Conservation (phyloP, 805 yeast genomes). For the Suhomyces vadensis region DNA sequence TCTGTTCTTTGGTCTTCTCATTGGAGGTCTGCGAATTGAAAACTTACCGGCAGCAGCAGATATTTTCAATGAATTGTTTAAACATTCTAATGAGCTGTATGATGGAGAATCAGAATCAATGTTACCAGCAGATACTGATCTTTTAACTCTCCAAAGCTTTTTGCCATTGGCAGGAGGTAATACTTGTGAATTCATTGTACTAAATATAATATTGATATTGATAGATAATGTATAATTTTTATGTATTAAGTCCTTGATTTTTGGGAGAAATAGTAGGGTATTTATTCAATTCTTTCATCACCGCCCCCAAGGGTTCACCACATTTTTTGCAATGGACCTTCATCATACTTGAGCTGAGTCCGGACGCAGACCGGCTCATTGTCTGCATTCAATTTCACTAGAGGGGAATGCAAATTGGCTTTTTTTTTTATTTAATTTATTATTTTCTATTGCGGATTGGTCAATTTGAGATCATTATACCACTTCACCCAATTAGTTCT, state of each 20-base stretch:
- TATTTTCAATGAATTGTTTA: conserved; percentile 43
- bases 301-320: neutral
- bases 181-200: conserved; percentile 6
- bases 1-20: conserved; percentile 44
- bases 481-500: conserved; percentile 5
- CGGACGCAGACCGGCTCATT: neutral
- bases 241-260: no score
- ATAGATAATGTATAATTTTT: neutral
- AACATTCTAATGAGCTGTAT: conserved; percentile 36
- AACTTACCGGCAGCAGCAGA: conserved; percentile 40
- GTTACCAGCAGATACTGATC: conserved; percentile 15
- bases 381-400: conserved; percentile 2
- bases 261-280: conserved; percentile 3
- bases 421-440: neutral
- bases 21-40: conserved; percentile 39
- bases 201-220: conserved; percentile 5
- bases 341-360: neutral
- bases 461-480: neutral
- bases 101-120: conserved; percentile 14
- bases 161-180: conserved; percentile 47
- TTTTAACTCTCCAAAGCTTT: conserved; percentile 47
- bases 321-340: neutral
- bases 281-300: conserved; percentile 5
- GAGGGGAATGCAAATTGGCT: conserved; percentile 2
- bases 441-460: neutral